phyloP scores from a whole-genome alignment of 495 filamentous ascomycete genomes.

The Penicillium cataractarum region DNA sequence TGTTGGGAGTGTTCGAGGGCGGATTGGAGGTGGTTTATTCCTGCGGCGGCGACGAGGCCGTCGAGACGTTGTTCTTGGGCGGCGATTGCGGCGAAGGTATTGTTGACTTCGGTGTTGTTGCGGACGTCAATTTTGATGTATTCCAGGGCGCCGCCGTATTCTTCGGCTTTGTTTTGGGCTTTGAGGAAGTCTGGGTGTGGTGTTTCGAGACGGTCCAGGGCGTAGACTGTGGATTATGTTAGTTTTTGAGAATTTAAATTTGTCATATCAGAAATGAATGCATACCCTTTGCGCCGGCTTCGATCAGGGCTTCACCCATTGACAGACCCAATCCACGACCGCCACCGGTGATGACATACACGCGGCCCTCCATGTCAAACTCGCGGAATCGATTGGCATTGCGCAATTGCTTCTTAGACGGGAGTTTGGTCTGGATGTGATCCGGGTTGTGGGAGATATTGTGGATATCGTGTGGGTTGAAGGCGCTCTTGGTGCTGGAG shows the following conservation, averaged over 20 bases:
- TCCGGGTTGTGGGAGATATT: constrained; percentile 26
- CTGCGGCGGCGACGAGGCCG: constrained; percentile 80
- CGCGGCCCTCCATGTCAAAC: constrained; percentile 60
- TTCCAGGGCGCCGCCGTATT: constrained; percentile 59
- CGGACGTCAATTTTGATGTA: constrained; percentile 69
- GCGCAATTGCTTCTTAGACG: constrained; percentile 24
- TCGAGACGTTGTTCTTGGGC: constrained; percentile 61
- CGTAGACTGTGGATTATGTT: constrained; percentile 54
- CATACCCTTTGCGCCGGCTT: constrained; percentile 68
- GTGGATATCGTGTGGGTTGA: constrained; percentile 25
- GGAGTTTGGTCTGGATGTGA: constrained; percentile 41
- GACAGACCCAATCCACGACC: constrained; percentile 65
- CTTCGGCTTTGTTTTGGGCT: constrained; percentile 50
- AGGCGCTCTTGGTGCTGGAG: constrained; percentile 21
- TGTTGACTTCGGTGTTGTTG: constrained; percentile 57
- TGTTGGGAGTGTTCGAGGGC: constrained; percentile 70
- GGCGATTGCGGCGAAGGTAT: constrained; percentile 57
- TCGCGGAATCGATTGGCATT: constrained; percentile 44
- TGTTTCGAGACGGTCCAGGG: constrained; percentile 58
- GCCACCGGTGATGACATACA: constrained; percentile 66
- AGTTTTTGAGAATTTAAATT: neutral
- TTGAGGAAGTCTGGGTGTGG: constrained; percentile 56
- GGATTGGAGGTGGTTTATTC: constrained; percentile 73
- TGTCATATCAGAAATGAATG: neutral
- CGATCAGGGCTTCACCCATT: constrained; percentile 69